phyloP scores from a whole-genome alignment of 345 rosid genomes.

The Kernera saxatilis region DNA sequence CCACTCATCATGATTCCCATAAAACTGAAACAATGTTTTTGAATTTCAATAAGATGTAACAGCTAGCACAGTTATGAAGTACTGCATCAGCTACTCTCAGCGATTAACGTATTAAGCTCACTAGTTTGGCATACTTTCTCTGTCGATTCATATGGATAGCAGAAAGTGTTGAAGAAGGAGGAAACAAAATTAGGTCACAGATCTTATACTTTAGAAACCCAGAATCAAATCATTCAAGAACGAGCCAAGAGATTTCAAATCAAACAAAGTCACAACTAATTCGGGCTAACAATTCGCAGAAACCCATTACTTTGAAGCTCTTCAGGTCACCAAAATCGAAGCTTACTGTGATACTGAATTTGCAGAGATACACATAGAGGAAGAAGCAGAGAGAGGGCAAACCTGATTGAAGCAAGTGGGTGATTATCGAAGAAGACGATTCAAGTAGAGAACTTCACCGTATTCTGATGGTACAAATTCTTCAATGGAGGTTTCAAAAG shows the following conservation, averaged over 20 bases:
- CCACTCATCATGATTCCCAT: neutral
- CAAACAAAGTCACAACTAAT: neutral
- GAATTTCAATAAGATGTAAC: neutral
- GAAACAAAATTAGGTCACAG: neutral
- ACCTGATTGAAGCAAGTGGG: slow-evolving; percentile 22
- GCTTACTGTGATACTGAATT: neutral
- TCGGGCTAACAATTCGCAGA: neutral
- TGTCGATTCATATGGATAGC: neutral
- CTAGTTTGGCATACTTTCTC: neutral
- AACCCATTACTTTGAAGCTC: neutral
- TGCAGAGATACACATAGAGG: neutral
- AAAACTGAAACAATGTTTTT: neutral
- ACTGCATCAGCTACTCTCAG: neutral
- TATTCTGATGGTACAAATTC: neutral
- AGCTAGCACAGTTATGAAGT: neutral
- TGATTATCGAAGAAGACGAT: neutral
- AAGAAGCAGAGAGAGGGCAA: slow-evolving; percentile 1
- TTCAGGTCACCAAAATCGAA: slow-evolving; percentile 4
- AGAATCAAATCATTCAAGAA: slow-evolving; percentile 12
- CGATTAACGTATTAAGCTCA: neutral
- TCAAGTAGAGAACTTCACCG: slow-evolving; percentile 18
- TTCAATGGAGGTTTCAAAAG: neutral
- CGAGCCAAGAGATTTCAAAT: neutral
- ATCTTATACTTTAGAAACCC: neutral
- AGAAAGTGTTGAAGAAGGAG: neutral